Base-by-base conservation (phyloP, 768 basidiomycete species). In the Serendipita indica region DNA sequence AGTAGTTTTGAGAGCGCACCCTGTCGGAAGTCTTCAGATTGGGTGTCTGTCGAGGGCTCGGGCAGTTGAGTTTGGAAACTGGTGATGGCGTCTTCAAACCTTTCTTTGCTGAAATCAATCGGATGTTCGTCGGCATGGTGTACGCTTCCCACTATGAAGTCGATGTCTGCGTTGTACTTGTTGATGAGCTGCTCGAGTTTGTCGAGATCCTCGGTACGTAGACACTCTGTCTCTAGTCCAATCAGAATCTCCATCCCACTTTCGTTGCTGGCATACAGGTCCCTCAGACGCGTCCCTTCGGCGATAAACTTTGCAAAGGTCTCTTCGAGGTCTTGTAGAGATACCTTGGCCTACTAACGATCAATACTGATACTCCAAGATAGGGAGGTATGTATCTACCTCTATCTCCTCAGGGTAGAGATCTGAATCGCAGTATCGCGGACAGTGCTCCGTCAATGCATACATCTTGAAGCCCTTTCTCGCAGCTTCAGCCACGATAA, bases 371-470 rank as follows among this genome's bases (percentile, higher is more conserved):
- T n/a, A n/a, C n/a, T 18, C 60, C 68, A 62, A 62, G 43, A 46
- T 18, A 58, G 37, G 60, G 39, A 59, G 27, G 49, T 33, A 39
- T 57, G 39, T 54, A 32, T 56, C 58, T 41, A 33, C 43, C 64
- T 72, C 65, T 67, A 93, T 92, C 81, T 99, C 96, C 74, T 98
- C 96, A 18, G 94, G 93, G 69, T 96, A 98, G 28, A 98, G 73
- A 68, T 99, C 92, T 33, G 77, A 69, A 1, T 64, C 60, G 60
- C 89, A 77, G 71, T 92, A 94, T 27, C 94, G 81, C 27, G 96
- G 94, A 57, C 85, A 85, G 69, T 98, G 96, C 71, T 98, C 96
- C 3, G 84, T 88, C 60, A 98, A 73, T 1, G 93, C 91, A 67
- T 83, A 98, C 0, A 86, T 74, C 60, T 78, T 72, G 67, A 98